These are phyloP conservation scores for Discostella stelligera DNA, from an alignment of 352 stramenopile genomes.

Conservation along the genomic window DNA sequence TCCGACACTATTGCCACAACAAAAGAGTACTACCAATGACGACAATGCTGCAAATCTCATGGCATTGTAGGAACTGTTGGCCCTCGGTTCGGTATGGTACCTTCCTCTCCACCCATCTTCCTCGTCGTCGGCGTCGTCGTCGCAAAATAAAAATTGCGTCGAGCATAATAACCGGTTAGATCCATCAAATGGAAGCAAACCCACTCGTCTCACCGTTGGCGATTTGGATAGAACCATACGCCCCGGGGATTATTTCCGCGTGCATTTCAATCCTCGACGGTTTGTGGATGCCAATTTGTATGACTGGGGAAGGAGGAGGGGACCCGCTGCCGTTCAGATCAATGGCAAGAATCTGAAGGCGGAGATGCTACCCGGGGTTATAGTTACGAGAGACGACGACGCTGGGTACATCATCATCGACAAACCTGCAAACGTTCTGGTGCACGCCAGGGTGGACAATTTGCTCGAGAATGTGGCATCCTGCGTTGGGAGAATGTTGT, in stretches of 20 bases:
- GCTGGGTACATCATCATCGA: constrained; percentile 69
- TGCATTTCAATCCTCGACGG: constrained; percentile 72
- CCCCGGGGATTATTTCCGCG: constrained; percentile 68
- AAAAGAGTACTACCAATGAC: not conserved
- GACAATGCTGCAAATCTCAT: constrained; percentile 23
- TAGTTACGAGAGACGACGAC: constrained; percentile 52
- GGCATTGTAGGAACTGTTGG: constrained; percentile 57
- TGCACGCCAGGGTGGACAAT: constrained; percentile 79
- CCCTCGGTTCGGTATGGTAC: constrained; percentile 68
- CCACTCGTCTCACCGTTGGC: constrained; percentile 49
- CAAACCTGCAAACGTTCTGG: constrained; percentile 69
- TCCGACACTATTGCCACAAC: constrained; percentile 31
- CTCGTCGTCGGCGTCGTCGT: too few species aligned
- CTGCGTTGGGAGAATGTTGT: constrained; percentile 41
- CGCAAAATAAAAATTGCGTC: not conserved
- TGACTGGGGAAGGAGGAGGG: constrained; percentile 56
- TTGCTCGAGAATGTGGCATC: constrained; percentile 69
- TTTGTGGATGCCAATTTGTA: constrained; percentile 62
- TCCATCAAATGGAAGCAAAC: constrained; percentile 52
- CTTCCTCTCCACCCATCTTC: constrained; percentile 16
- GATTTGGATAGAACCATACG: constrained; percentile 47
- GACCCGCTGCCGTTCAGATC: not conserved
- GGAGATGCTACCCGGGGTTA: constrained; percentile 31
- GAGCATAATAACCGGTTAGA: constrained; percentile 32
- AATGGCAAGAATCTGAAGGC: not conserved